Base-by-base conservation (phyloP, 345 rosid genomes). In the Jatropha curcas region DNA sequence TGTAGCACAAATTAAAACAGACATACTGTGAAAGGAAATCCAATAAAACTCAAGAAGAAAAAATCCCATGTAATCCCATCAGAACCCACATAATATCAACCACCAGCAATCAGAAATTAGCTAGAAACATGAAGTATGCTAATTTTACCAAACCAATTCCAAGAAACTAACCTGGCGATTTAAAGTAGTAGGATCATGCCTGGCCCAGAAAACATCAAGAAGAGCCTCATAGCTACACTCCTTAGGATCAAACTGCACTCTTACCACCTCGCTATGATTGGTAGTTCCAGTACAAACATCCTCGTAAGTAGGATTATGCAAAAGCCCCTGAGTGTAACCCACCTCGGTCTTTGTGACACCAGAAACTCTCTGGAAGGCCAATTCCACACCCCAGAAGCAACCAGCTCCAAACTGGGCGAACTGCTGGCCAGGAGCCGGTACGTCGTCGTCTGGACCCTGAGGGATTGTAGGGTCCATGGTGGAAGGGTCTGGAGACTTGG, bases 381-480 rank as follows among this genome's bases (percentile, higher is more conserved):
- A 79, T 80, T 95, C 99, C 0, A 91, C 91, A 0, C 99, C 98
- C 99, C 98, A 94, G 80, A 94, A 94, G 68, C 98, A 94, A 1
- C 99, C 99, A 0, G 98, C 99, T 1, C 97, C 99, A 69, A 95
- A 89, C 72, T 95, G 97, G 7, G 87, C 85, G 73, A 92, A 92
- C 52, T 75, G 82, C 82, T 87, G 93, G 12, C 96, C 98, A 0
- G 96, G 85, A 7, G 88, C 81, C 1, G 98, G 99, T 1, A 79
- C 28, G 60, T 89, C 97, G 22, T 87, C 89, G 68, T 95, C 99
- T 1, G 89, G 70, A 57, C 88, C 88, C 65, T 87, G 98, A 27
- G 91, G 82, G 81, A 89, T 82, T 43, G 94, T 82, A 2, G 92
- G 86, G 70, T 87, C 90, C 85, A 76, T 81, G 51, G 83, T 75